A percentile compares a stretch with the other conserved stretches of the same genome.
phyloP scores from a whole-genome alignment of 306 rosid species.

The Dryas alaskensis region DNA sequence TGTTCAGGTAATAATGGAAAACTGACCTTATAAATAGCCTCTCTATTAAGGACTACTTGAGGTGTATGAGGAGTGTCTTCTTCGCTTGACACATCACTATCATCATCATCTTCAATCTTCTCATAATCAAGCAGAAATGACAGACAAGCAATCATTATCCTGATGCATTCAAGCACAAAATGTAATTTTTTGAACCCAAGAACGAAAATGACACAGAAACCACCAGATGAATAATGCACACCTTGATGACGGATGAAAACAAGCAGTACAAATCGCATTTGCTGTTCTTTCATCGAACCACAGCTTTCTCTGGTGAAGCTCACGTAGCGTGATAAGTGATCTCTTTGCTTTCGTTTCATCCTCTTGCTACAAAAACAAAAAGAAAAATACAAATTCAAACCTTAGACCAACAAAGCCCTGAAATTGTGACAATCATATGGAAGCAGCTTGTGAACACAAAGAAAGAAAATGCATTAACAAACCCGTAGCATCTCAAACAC shows the following conservation, averaged over 20 bases:
- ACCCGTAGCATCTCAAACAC: conserved; percentile 72
- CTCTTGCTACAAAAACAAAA: conserved; percentile 47
- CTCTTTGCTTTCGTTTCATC: conserved; percentile 73
- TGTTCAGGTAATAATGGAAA: neutral
- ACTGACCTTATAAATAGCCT: conserved; percentile 74
- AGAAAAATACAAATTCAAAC: conserved; percentile 16
- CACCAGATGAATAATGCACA: conserved; percentile 16
- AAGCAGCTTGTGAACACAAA: neutral
- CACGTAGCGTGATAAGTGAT: conserved; percentile 63
- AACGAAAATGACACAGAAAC: conserved; percentile 5
- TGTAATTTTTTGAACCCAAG: neutral
- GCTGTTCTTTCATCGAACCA: conserved; percentile 94
- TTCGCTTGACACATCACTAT: conserved; percentile 71
- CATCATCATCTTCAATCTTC: conserved; percentile 66
- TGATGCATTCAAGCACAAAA: conserved; percentile 27
- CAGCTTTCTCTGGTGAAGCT: conserved; percentile 68
- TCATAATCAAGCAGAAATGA: conserved; percentile 84
- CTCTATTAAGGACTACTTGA: conserved; percentile 58
- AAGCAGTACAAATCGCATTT: conserved; percentile 79
- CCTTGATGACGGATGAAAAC: conserved; percentile 77
- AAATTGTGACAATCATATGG: neutral
- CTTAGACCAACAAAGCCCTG: neutral
- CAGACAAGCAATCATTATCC: conserved; percentile 84
- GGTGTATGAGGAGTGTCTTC: conserved; percentile 54
- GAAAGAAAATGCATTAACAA: conserved; percentile 8